A percentile compares a stretch with the other conserved stretches of the same genome.
These are phyloP conservation scores for Cadophora luteo-olivacea DNA, from an alignment of 2,329 filamentous ascomycete species.

Conservation along the genomic window DNA sequence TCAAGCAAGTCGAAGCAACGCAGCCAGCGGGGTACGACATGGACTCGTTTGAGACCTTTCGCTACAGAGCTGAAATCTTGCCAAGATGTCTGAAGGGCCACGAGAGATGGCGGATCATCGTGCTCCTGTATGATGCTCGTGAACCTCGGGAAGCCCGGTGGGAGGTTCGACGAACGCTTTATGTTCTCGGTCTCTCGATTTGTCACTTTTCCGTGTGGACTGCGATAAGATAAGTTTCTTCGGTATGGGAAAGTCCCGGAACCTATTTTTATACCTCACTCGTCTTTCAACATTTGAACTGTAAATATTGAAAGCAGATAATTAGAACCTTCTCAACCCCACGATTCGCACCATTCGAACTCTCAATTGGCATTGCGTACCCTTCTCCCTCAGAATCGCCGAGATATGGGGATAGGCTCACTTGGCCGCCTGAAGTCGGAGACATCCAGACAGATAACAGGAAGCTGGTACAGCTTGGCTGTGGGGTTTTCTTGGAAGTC, in stretches of 20 bases:
- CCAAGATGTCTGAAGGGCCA: conserved; percentile 6
- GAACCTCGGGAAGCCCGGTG: background rate
- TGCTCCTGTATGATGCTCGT: conserved; percentile 1
- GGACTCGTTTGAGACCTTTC: conserved; percentile 2
- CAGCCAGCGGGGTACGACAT: background rate
- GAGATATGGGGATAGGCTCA: background rate
- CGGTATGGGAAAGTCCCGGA: too few relatives aligned
- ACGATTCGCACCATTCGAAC: background rate
- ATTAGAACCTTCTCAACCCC: background rate
- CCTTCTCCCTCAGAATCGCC: background rate
- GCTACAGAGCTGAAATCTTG: conserved; percentile 15
- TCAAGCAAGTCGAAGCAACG: background rate
- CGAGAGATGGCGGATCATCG: background rate
- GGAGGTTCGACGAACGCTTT: background rate
- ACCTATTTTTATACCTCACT: too few relatives aligned
- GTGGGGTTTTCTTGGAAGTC: background rate
- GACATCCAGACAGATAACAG: background rate
- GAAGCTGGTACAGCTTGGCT: conserved; percentile 7
- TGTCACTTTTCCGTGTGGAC: background rate
- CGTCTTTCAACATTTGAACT: too few relatives aligned
- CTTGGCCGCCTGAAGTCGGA: conserved; percentile 11
- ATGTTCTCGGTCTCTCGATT: background rate
- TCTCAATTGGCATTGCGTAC: background rate
- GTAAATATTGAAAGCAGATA: background rate
- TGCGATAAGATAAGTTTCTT: too few relatives aligned